phyloP scores from a whole-genome alignment of 768 basidiomycete species.

The Daedalea quercina region DNA sequence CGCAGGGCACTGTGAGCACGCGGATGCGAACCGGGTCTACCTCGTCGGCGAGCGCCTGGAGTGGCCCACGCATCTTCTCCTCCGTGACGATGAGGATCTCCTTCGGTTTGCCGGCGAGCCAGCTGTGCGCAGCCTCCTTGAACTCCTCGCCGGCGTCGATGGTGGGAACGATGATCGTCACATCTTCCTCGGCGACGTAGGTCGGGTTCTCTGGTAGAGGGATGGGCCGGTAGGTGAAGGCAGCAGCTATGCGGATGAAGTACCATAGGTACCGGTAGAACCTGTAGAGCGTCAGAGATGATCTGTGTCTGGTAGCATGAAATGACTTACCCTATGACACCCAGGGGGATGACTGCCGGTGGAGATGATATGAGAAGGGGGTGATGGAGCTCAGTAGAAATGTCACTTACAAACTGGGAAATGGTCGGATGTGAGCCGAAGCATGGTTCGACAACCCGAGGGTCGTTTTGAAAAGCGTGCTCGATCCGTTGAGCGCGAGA shows the following conservation, averaged over 20 bases:
- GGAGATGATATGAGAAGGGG: slow-evolving; percentile 5
- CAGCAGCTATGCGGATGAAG: slow-evolving; percentile 76
- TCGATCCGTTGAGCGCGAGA: background rate
- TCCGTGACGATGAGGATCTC: slow-evolving; percentile 75
- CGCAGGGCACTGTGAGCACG: slow-evolving; percentile 85
- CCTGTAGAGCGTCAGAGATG: slow-evolving; percentile 30
- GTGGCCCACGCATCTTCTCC: slow-evolving; percentile 84
- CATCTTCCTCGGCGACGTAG: slow-evolving; percentile 85
- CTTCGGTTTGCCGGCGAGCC: slow-evolving; percentile 90
- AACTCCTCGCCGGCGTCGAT: slow-evolving; percentile 96
- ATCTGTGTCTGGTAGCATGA: background rate
- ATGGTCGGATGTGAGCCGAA: slow-evolving; percentile 86
- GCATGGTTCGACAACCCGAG: slow-evolving; percentile 37
- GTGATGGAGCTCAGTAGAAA: background rate
- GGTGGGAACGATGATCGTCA: slow-evolving; percentile 94
- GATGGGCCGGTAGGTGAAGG: slow-evolving; percentile 77
- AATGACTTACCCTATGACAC: slow-evolving; percentile 66
- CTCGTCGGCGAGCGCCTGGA: slow-evolving; percentile 82
- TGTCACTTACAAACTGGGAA: slow-evolving; percentile 79
- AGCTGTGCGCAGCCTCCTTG: slow-evolving; percentile 86
- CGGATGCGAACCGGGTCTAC: slow-evolving; percentile 82
- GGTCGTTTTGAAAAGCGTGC: background rate
- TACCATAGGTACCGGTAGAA: slow-evolving; percentile 96
- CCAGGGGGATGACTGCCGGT: slow-evolving; percentile 75
- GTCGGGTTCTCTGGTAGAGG: slow-evolving; percentile 88